Conservation (phyloP, 495 filamentous ascomycete species). For the Pyrenula aspistea region DNA sequence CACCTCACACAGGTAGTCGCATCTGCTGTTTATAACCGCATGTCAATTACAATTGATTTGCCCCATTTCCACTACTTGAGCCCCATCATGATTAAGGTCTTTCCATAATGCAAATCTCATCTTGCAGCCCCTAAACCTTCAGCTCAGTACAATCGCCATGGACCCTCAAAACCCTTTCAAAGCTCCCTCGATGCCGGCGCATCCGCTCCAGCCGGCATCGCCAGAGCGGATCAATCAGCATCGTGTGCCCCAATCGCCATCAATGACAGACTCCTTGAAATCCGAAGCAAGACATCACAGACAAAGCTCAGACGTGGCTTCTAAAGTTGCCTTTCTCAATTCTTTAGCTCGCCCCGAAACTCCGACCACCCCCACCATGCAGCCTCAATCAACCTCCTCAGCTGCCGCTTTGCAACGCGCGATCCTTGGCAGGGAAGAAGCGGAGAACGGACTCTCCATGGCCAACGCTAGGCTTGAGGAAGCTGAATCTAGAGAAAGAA, state of each 20-base stretch:
- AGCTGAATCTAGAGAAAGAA: conserved; percentile 57
- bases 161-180: conserved; percentile 27
- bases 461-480: conserved; percentile 57
- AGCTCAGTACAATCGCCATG: conserved; percentile 15
- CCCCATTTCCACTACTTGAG: background rate
- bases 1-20: background rate
- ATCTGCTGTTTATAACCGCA: background rate
- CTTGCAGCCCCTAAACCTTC: too few species aligned
- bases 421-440: conserved; percentile 75
- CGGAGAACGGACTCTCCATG: conserved; percentile 41
- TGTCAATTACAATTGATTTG: too few species aligned
- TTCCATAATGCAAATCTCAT: background rate
- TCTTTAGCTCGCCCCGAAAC: conserved; percentile 49
- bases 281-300: conserved; percentile 25
- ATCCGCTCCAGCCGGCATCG: conserved; percentile 58
- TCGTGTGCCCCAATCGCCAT: conserved; percentile 39
- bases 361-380: conserved; percentile 40
- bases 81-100: background rate
- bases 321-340: conserved; percentile 79
- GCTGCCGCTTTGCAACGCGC: conserved; percentile 69
- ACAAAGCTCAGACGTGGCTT: conserved; percentile 62
- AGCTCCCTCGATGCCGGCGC: conserved; percentile 40
- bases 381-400: conserved; percentile 17
- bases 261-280: conserved; percentile 31
- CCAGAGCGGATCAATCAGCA: conserved; percentile 74